Evolutionary conservation across 495 filamentous ascomycete species (phyloP), one percentile per base, ranked within the genome.

Genomic region (Tirmania nivea): DNA sequence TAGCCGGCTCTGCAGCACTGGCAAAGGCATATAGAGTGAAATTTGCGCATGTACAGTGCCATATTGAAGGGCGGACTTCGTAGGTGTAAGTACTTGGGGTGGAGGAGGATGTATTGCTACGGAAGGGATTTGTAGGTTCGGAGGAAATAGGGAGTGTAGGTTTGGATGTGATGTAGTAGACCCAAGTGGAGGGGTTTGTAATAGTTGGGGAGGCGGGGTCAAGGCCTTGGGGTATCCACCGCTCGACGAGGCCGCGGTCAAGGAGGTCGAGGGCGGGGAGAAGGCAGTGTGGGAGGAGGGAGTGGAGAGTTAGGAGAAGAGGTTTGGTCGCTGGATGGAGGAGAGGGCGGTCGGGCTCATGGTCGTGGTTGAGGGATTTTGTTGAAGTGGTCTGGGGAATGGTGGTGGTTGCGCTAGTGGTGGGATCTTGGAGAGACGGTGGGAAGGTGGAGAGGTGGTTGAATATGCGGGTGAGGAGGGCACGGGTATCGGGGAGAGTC

Each of bases 251-350:
- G 39, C 39, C 39, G 3, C 39, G 39, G 39, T 45, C 39, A 19
- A 84, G 67, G 19, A 84, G 72, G 54, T 83, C 78, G 2, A 84
- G 70, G 2, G 81, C 79, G 4, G 78, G 73, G 2, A 80, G 74
- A 17, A 78, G 61, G 21, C 71, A 71, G 53, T 70, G 71, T 1
- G 75, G 74, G 47, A 76, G 71, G 4, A 78, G 63, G 48, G 69
- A 74, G 62, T 77, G 75, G 14, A 78, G 66, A 10, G 73, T 74
- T 34, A 76, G 57, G 54, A 78, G 60, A 16, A 74, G 48, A 34
- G n/a, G 17, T 45, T 45, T 45, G 12, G 39, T 45, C 14, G 8
- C 5, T 14, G 5, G 14, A 14, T 3, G 39, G 3, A 45, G 37
- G 17, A 20, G 49, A 7, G 69, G 65, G 54, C 71, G 74, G 2